phyloP scores from a whole-genome alignment of 2,329 filamentous ascomycete genomes.

The Aspergillus sergii region DNA sequence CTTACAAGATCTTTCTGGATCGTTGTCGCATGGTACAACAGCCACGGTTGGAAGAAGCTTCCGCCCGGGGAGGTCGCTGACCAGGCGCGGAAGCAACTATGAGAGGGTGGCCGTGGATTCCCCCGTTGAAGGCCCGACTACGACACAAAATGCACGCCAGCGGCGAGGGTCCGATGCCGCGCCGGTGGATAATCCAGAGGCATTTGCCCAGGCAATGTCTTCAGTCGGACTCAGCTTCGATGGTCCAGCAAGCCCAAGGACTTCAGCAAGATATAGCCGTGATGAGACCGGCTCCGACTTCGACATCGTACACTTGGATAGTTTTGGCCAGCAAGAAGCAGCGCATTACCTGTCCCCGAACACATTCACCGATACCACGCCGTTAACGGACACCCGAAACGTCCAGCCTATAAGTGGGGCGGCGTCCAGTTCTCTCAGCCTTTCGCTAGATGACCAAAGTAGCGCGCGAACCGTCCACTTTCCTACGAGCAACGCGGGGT shows the following conservation, averaged over 20 bases:
- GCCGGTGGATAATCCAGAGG: conserved; percentile 38
- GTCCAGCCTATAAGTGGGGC: conserved; percentile 60
- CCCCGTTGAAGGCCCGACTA: conserved; percentile 37
- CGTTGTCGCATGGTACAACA: conserved; percentile 35
- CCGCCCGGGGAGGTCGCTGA: conserved; percentile 45
- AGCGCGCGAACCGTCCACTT: conserved; percentile 60
- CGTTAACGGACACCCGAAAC: conserved; percentile 59
- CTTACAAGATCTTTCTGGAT: conserved; percentile 62
- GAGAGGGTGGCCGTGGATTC: conserved; percentile 56
- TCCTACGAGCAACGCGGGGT: conserved; percentile 41
- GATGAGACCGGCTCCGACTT: conserved; percentile 33
- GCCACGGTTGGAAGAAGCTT: conserved; percentile 46
- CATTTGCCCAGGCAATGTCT: conserved; percentile 46
- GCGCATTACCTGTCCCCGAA: conserved; percentile 59
- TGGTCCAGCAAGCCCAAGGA: conserved; percentile 23
- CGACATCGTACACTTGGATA: conserved; percentile 32
- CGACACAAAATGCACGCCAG: conserved; percentile 24
- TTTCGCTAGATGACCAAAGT: conserved; percentile 51
- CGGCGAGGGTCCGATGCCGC: conserved; percentile 23
- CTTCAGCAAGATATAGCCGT: conserved; percentile 24
- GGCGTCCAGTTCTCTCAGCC: conserved; percentile 43
- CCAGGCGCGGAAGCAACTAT: conserved; percentile 50
- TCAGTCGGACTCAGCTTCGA: conserved; percentile 47
- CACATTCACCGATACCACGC: conserved; percentile 58
- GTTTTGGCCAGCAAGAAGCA: conserved; percentile 44